Percentiles rank a stretch among this genome's conserved stretches.
These are phyloP conservation scores for Glycine tomentella DNA, from an alignment of 306 rosid genomes.

Conservation along the genomic window DNA sequence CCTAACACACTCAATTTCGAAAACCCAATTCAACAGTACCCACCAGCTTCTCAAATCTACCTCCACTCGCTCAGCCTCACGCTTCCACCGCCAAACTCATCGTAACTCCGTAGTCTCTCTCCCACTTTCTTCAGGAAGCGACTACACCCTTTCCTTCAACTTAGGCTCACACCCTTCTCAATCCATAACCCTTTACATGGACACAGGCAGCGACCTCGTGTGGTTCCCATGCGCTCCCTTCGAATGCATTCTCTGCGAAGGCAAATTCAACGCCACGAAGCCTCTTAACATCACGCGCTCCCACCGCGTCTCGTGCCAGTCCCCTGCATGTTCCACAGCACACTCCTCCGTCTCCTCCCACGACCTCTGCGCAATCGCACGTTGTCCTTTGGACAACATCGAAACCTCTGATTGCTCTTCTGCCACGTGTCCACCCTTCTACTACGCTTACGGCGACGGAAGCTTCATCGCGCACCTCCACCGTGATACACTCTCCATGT, in stretches of 20 bases:
- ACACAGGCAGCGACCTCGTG: constrained; percentile 93
- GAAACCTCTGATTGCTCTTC: constrained; percentile 77
- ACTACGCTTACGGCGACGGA: constrained; percentile 92
- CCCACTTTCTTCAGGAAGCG: constrained; percentile 88
- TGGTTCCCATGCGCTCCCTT: constrained; percentile 97
- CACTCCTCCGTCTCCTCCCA: constrained; percentile 63
- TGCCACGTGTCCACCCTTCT: constrained; percentile 77
- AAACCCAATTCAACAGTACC: constrained; percentile 68
- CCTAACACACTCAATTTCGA: constrained; percentile 70
- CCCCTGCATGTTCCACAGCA: constrained; percentile 78
- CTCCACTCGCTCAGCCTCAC: constrained; percentile 65
- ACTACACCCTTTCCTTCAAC: constrained; percentile 78
- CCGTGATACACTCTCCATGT: constrained; percentile 55
- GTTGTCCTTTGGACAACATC: constrained; percentile 74
- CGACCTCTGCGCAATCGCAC: constrained; percentile 86
- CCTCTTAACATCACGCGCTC: constrained; percentile 56
- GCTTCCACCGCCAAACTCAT: constrained; percentile 57
- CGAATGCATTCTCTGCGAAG: constrained; percentile 94
- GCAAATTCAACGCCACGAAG: constrained; percentile 54
- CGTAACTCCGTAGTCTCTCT: constrained; percentile 44
- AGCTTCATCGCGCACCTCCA: constrained; percentile 78
- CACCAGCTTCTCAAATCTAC: constrained; percentile 81
- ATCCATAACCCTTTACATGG: constrained; percentile 85
- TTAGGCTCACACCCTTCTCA: constrained; percentile 65
- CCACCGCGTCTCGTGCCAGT: constrained; percentile 64